These are phyloP conservation scores for Phytophthora pini DNA, from an alignment of 352 stramenopile species.

Conservation along the genomic window DNA sequence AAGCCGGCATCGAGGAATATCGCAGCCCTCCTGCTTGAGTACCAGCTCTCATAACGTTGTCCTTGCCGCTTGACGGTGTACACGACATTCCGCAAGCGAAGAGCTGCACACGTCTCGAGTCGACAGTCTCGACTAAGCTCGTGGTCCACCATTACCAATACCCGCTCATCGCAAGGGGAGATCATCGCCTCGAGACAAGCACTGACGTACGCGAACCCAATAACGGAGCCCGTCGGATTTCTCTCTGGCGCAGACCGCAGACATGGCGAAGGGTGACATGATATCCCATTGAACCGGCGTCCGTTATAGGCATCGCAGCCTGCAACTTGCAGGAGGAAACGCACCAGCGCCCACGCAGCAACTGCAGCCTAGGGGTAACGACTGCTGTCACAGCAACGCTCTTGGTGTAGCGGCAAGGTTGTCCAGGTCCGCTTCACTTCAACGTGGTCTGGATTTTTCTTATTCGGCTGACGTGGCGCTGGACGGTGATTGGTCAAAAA, in stretches of 20 bases:
- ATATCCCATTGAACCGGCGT: conserved; percentile 19
- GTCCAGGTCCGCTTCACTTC: conserved; percentile 17
- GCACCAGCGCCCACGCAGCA: neutral
- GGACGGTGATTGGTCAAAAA: conserved; percentile 25
- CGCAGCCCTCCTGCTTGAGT: neutral
- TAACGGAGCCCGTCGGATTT: conserved; percentile 16
- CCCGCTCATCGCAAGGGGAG: conserved; percentile 4
- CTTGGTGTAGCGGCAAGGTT: too few relatives aligned
- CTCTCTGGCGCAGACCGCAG: conserved; percentile 12
- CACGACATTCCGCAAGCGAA: neutral
- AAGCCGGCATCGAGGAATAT: neutral
- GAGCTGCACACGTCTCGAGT: conserved; percentile 3
- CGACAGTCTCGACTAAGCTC: too few relatives aligned
- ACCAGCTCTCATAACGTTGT: too few relatives aligned
- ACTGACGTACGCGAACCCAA: conserved; percentile 6
- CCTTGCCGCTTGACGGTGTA: neutral
- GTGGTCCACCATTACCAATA: neutral
- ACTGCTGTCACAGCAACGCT: neutral
- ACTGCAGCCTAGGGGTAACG: neutral
- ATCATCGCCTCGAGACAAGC: neutral
- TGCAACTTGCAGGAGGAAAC: too few relatives aligned
- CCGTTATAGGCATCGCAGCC: neutral
- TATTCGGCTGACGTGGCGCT: conserved; percentile 40
- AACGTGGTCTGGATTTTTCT: conserved; percentile 36
- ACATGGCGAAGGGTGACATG: conserved; percentile 24